Base-by-base conservation (phyloP, 257 asterid species). In the Capsicum chinense region DNA sequence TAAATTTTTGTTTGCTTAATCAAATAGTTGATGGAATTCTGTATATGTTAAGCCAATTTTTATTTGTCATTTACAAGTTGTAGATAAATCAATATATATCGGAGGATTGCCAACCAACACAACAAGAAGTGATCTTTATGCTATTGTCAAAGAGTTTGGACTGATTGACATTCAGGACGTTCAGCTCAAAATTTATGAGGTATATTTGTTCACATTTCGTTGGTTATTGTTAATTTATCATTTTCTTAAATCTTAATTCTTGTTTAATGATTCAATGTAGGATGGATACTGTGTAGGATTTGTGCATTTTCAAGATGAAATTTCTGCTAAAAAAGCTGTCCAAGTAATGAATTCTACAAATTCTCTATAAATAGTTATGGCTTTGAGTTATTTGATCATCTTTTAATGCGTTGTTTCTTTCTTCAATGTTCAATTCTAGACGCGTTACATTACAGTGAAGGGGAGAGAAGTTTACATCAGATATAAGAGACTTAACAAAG, bases 231-330 rank as follows among this genome's bases (percentile, higher is more conserved):
- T 26, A 26, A 26, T 26, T 0, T 26, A 26, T 26, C 33, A 26
- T 26, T 26, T 26, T 1, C 33, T 26, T 26, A 64, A 26, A 13
- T 2, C 8, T 35, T 63, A 52, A 5, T 57, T 57, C 3, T 57
- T 16, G 19, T 57, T 57, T 57, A 15, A 10, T 16, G 0, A 57
- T 57, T 57, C 15, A 57, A 15, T 37, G 5, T 90, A 93, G 94
- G 97, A 92, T 59, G 93, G 93, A 5, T 93, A 89, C 73, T 88
- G 92, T 82, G 92, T 84, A 69, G 97, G 93, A 19, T 95, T 95
- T 71, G 96, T 92, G 50, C 93, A 93, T 21, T 93, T 92, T 14
- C 95, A 91, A 85, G 86, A 91, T 79, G 87, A 87, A 13, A 90
- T 89, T n/a, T 70, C 93, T 52, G 96, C 97, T 9, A 84, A 83